phyloP scores from a whole-genome alignment of 2,329 filamentous ascomycete genomes.

The Sordariomycetes sp. region DNA sequence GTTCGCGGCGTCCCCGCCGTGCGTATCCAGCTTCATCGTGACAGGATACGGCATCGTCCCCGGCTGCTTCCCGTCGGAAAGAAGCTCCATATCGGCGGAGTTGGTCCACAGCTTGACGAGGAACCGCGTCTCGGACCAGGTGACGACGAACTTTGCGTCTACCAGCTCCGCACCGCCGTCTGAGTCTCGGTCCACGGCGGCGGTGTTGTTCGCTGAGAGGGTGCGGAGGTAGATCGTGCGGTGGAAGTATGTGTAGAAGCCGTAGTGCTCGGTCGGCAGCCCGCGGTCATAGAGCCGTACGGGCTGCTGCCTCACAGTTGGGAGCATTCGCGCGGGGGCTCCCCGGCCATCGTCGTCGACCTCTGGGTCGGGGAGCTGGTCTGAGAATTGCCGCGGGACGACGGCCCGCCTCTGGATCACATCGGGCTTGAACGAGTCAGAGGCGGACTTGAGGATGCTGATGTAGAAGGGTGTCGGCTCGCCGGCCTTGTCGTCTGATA shows the following conservation, averaged over 20 bases:
- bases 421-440: constrained; percentile 17
- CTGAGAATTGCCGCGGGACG: constrained; percentile 8
- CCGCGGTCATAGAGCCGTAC: constrained; percentile 78
- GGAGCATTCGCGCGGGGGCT: constrained; percentile 57
- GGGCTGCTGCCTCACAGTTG: constrained; percentile 60
- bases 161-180: constrained; percentile 39
- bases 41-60: constrained; percentile 52
- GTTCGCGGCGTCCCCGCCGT: constrained; percentile 37
- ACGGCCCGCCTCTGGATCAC: constrained; percentile 13
- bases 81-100: constrained; percentile 25
- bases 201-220: constrained; percentile 22
- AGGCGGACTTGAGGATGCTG: constrained; percentile 44
- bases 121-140: constrained; percentile 46
- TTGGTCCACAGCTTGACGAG: constrained; percentile 54
- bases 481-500: constrained; percentile 56
- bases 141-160: constrained; percentile 42
- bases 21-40: constrained; percentile 46
- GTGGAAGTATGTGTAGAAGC: constrained; percentile 87
- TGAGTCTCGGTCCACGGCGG: constrained; percentile 30
- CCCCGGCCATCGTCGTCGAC: constrained; percentile 58
- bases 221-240: constrained; percentile 72
- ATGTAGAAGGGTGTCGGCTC: constrained; percentile 86
- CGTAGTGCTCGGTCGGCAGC: constrained; percentile 71
- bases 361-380: constrained; percentile 48
- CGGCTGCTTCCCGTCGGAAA: constrained; percentile 23